Evolutionary conservation across 805 yeast genomes (phyloP).

Genomic region (Candida caryicola): DNA sequence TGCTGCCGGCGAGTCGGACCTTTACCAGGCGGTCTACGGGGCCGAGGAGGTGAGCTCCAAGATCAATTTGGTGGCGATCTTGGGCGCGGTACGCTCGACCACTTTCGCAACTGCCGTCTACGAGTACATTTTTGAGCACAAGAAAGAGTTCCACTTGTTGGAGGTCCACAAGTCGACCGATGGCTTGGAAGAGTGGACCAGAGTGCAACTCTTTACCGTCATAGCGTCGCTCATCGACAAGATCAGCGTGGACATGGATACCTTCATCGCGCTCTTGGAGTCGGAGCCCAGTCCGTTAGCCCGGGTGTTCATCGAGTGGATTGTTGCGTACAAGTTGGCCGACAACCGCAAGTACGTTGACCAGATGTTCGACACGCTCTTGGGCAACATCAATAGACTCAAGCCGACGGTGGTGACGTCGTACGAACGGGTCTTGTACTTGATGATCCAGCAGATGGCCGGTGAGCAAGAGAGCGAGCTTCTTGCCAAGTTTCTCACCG

Average conservation of each 20-base stretch:
- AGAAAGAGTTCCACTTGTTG: constrained; percentile 42
- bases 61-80: constrained; percentile 47
- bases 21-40: constrained; percentile 54
- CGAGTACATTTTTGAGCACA: constrained; percentile 35
- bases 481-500: constrained; percentile 43
- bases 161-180: constrained; percentile 56
- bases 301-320: constrained; percentile 79
- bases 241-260: constrained; percentile 25
- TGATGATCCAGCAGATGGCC: constrained; percentile 47
- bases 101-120: constrained; percentile 31
- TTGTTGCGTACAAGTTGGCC: constrained; percentile 47
- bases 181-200: constrained; percentile 63
- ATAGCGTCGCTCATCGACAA: constrained; percentile 44
- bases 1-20: constrained; percentile 15
- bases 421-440: constrained; percentile 58
- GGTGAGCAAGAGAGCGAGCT: constrained; percentile 26
- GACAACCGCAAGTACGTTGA: constrained; percentile 17
- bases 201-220: constrained; percentile 57
- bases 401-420: constrained; percentile 59
- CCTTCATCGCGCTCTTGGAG: constrained; percentile 35
- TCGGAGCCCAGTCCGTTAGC: constrained; percentile 77
- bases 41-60: constrained; percentile 53
- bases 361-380: constrained; percentile 17
- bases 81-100: constrained; percentile 31
- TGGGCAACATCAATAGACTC: constrained; percentile 13